Percentiles rank a stretch among this genome's conserved stretches.
Evolutionary conservation across 805 yeast genomes (phyloP).

Genomic region (Ogataea minuta): DNA sequence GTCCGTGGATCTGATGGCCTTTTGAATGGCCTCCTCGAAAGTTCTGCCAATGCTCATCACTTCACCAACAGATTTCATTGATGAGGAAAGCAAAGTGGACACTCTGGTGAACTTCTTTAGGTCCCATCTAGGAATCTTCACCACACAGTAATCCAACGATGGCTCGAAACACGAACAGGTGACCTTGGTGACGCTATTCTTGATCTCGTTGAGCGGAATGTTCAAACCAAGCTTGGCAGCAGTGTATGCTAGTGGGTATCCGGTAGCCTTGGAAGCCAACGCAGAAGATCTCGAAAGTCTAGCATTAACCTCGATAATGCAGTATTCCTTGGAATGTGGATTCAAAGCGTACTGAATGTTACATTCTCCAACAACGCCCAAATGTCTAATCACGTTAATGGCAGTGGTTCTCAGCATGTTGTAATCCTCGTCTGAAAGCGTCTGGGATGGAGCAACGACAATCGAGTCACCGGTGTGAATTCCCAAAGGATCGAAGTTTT

Average conservation of each 20-base stretch:
- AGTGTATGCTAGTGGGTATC: constrained; percentile 96
- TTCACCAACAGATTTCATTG: constrained; percentile 99
- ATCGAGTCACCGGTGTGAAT: constrained; percentile 99
- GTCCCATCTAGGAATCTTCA: constrained; percentile 99
- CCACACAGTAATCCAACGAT: constrained; percentile 93
- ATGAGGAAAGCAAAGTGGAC: constrained; percentile 78
- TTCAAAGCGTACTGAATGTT: constrained; percentile 95
- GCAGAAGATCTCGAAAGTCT: constrained; percentile 98
- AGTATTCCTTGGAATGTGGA: constrained; percentile 90
- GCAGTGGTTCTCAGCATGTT: constrained; percentile 98
- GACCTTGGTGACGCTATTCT: constrained; percentile 88
- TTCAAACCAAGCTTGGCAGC: constrained; percentile 96
- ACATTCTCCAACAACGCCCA: constrained; percentile 99
- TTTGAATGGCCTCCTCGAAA: constrained; percentile 96
- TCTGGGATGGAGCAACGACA: constrained; percentile 98
- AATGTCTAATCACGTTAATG: constrained; percentile 91
- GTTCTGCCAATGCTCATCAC: constrained; percentile 98
- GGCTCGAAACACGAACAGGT: constrained; percentile 98
- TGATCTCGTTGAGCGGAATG: constrained; percentile 86
- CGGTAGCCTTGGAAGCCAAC: constrained; percentile 97
- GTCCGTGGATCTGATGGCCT: constrained; percentile 95
- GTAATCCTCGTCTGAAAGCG: constrained; percentile 93
- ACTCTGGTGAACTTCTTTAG: constrained; percentile 93
- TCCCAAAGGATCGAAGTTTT: constrained; percentile 97
- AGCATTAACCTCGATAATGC: constrained; percentile 97